Conservation (phyloP, 176 grass and related monocot species). For the Avena eriantha region DNA sequence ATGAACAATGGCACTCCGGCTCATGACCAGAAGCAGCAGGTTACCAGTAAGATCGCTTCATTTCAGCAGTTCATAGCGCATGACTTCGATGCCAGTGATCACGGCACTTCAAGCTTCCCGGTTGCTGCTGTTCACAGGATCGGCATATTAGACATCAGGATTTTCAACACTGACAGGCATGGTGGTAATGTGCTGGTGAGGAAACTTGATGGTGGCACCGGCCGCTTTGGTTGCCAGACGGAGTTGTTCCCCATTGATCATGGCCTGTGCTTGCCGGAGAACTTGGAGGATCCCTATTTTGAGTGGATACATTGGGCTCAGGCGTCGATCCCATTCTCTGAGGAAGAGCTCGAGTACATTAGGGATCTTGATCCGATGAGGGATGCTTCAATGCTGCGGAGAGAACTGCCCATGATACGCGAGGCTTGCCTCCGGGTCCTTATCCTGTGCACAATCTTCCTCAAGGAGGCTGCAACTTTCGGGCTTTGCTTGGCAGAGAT, state of each 20-base stretch:
- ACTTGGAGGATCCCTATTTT: constrained; percentile 77
- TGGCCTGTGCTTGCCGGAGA: constrained; percentile 74
- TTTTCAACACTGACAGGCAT: constrained; percentile 89
- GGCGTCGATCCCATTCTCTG: constrained; percentile 63
- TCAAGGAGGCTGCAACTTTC: constrained; percentile 59
- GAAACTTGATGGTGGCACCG: constrained; percentile 57
- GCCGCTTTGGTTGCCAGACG: constrained; percentile 62
- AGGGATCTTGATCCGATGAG: constrained; percentile 56
- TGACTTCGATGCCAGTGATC: constrained; percentile 79
- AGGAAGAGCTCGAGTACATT: constrained; percentile 76
- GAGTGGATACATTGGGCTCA: constrained; percentile 85
- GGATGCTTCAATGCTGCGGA: constrained; percentile 55
- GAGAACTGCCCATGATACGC: constrained; percentile 64
- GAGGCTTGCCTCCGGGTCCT: constrained; percentile 71
- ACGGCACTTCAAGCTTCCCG: constrained; percentile 77
- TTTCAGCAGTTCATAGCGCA: constrained; percentile 85
- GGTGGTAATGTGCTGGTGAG: constrained; percentile 80
- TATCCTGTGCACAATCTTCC: constrained; percentile 67
- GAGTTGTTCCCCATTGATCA: constrained; percentile 87
- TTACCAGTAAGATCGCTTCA: constrained; percentile 77
- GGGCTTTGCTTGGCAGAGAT: constrained; percentile 76
- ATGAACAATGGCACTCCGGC: constrained; percentile 41
- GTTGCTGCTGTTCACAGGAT: constrained; percentile 81
- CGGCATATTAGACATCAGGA: constrained; percentile 80
- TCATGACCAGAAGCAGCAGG: constrained; percentile 57